Base-by-base conservation (phyloP, 2,329 filamentous ascomycete genomes). In the Fusarium sp. region DNA sequence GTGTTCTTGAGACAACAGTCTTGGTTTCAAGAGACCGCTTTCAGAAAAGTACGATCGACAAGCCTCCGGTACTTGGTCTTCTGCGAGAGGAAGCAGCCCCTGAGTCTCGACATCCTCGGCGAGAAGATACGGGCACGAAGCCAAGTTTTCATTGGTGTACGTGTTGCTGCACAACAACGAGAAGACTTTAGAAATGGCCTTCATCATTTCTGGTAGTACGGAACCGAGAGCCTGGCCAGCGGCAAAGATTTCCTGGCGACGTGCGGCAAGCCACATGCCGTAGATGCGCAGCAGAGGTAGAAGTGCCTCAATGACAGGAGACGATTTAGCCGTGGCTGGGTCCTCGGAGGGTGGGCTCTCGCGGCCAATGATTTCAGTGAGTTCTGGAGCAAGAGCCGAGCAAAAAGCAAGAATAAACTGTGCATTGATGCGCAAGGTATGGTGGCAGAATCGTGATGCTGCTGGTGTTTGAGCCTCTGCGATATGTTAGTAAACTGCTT, bases 391-490 rank as follows among this genome's bases (percentile, higher is more conserved):
- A 34, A 97, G 82, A 26, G 90, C 81, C 51, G 90, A 88, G 44
- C 94, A 85, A 30, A 97, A 83, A 1, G 87, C 86, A 56, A 89
- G 87, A 71, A 96, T 90, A 11, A 91, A 93, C 50, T 90, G 90
- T 46, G 93, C 83, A 73, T 97, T 97, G 63, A 97, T 86, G 23
- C 89, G 86, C 43, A 96, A 83, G 60, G 92, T 88, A 72, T 90
- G 94, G 60, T 87, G 83, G 67, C 83, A 86, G 11, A 86, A 85
- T 32, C 80, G 80, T 14, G 82, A 82, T 30, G 77, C 76, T 38
- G 77, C 74, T 15, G 78, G 71, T 10, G 80, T 83, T 76, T 82
- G 84, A 57, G 84, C 79, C 64, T 83, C 83, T 83, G 62, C 50
- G 52, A n/a, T 54, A 69, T 69, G 56, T 55, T 42, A 62, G 43